These are phyloP conservation scores for Canavalia ensiformis DNA, from an alignment of 306 rosid species.

Conservation along the genomic window DNA sequence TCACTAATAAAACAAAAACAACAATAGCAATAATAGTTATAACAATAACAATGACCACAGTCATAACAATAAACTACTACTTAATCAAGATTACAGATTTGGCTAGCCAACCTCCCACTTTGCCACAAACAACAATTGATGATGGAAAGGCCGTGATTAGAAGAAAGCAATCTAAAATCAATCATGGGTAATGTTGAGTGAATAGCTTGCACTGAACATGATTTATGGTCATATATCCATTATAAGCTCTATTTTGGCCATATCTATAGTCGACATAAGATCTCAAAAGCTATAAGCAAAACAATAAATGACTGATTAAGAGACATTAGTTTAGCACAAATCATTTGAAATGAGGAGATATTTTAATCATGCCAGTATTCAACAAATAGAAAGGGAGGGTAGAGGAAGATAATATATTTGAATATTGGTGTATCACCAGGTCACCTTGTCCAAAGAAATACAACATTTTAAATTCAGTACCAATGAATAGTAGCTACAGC, in stretches of 20 bases:
- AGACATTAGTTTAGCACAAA: neutral
- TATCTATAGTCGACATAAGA: no score
- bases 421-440: neutral
- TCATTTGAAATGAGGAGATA: neutral
- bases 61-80: constrained; percentile 16
- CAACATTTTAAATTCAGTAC: constrained; percentile 17
- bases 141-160: neutral
- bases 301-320: neutral
- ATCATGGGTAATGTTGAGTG: neutral
- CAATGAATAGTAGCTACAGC: neutral
- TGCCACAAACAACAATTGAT: constrained; percentile 7
- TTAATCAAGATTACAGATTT: constrained; percentile 7
- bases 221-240: constrained; percentile 7
- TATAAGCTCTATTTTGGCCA: no score
- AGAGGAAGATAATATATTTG: neutral
- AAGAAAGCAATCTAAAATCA: constrained; percentile 18
- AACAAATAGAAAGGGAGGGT: constrained; percentile 13
- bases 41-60: neutral
- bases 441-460: constrained; percentile 11
- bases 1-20: constrained; percentile 22
- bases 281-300: constrained; percentile 4
- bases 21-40: neutral
- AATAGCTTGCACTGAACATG: constrained; percentile 6
- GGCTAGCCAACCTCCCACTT: constrained; percentile 29
- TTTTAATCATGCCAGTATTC: neutral